phyloP scores from a whole-genome alignment of 1,284 basidiomycete genomes.

The Trichosporon sp. region DNA sequence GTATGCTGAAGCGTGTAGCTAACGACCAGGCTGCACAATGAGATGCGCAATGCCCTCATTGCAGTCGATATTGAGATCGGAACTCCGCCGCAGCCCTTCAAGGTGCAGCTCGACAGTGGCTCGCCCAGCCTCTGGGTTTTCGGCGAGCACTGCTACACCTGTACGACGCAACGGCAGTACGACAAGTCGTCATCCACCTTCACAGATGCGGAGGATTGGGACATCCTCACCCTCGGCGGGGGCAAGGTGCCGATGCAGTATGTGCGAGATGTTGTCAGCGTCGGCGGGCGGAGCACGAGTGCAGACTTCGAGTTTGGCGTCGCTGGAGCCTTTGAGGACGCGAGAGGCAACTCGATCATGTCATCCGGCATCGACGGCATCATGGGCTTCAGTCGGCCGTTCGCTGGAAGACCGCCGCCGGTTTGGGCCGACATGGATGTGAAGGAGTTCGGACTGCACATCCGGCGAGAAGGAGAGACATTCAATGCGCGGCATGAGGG shows the following conservation, averaged over 20 bases:
- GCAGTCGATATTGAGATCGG: neutral
- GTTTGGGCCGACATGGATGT: neutral
- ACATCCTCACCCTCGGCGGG: conserved; percentile 3
- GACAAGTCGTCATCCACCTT: neutral
- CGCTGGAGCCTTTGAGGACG: neutral
- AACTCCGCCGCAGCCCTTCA: conserved; percentile 60
- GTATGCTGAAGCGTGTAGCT: neutral
- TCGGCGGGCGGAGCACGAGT: neutral
- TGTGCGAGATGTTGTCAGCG: neutral
- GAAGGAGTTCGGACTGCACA: conserved; percentile 13
- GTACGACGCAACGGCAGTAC: neutral
- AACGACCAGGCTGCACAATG: conserved; percentile 8
- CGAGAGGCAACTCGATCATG: neutral
- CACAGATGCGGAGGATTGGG: neutral
- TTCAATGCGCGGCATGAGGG: neutral
- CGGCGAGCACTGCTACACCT: conserved; percentile 17
- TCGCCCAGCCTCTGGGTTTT: conserved; percentile 62
- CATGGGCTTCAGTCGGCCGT: neutral
- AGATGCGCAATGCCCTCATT: conserved; percentile 11
- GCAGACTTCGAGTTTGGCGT: neutral
- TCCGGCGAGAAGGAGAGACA: neutral
- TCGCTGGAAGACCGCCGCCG: neutral
- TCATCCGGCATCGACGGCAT: neutral
- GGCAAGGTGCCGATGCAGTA: conserved; percentile 8
- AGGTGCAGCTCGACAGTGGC: conserved; percentile 64